phyloP scores from a whole-genome alignment of 2,329 filamentous ascomycete genomes.

The Trichoderma afroharzianum region DNA sequence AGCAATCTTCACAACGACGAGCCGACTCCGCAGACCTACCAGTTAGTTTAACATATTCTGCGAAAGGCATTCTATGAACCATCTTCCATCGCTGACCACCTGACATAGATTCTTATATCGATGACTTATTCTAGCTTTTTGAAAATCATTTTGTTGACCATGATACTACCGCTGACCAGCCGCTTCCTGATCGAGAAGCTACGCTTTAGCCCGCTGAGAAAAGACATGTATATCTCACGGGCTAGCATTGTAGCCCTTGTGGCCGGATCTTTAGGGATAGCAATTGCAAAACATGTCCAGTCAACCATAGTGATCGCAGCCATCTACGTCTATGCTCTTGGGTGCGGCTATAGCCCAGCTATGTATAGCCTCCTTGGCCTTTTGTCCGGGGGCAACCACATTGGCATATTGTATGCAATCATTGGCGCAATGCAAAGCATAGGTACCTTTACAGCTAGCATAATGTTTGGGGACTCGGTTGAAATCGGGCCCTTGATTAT shows the following conservation, averaged over 20 bases:
- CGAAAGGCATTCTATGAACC: neutral
- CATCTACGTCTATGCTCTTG: slow-evolving; percentile 7
- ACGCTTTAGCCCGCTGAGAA: neutral
- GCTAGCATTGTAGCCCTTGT: slow-evolving; percentile 11
- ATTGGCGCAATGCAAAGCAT: slow-evolving; percentile 7
- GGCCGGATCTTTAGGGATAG: neutral
- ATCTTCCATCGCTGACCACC: neutral
- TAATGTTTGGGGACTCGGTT: neutral
- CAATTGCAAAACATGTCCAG: neutral
- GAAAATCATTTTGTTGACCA: neutral
- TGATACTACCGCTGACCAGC: slow-evolving; percentile 1
- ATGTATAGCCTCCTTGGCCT: slow-evolving; percentile 9
- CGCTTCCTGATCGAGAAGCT: neutral
- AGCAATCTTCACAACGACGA: neutral
- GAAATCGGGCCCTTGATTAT: neutral
- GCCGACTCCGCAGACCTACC: neutral
- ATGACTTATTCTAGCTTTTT: neutral
- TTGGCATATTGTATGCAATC: slow-evolving; percentile 1
- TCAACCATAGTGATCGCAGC: neutral
- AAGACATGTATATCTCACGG: neutral
- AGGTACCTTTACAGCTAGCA: neutral
- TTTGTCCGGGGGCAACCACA: neutral
- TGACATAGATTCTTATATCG: neutral
- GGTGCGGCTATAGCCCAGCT: slow-evolving; percentile 1
- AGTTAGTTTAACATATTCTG: neutral